Evolutionary conservation across 352 stramenopile genomes (phyloP).

Genomic region (Phytophthora palmivora): DNA sequence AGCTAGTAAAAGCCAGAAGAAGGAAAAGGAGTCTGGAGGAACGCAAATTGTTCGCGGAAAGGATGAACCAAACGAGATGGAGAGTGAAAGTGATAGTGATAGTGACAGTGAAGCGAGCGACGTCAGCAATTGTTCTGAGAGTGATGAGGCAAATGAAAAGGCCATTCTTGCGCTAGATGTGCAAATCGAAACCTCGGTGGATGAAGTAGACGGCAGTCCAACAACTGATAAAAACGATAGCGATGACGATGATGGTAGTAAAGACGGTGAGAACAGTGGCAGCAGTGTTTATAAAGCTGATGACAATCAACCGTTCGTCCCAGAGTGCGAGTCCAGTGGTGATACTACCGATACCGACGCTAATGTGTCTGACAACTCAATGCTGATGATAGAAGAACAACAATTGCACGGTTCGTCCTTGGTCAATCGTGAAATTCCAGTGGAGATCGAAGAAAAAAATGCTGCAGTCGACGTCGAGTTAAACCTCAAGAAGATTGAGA

Average conservation of each 20-base stretch:
- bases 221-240: conserved; percentile 5
- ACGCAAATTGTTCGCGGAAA: not conserved
- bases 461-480: no score
- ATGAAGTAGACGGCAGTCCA: conserved; percentile 11
- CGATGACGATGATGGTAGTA: conserved; percentile 1
- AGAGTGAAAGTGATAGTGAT: conserved; percentile 45
- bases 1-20: conserved; percentile 32
- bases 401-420: no score
- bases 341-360: not conserved
- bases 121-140: conserved; percentile 75
- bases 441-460: no score
- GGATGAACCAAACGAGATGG: conserved; percentile 1
- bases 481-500: not conserved
- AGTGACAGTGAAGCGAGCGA: conserved; percentile 65
- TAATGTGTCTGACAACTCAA: not conserved
- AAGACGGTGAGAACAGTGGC: not conserved
- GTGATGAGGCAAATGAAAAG: conserved; percentile 60
- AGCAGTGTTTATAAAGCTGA: not conserved
- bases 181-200: conserved; percentile 1
- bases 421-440: no score
- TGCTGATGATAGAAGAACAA: not conserved
- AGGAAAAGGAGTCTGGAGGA: not conserved
- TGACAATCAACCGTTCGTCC: not conserved
- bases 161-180: conserved; percentile 60
- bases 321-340: conserved; percentile 3